A percentile compares a stretch with the other conserved stretches of the same genome.
phyloP scores from a whole-genome alignment of 495 filamentous ascomycete species.

The Neurospora terricola region DNA sequence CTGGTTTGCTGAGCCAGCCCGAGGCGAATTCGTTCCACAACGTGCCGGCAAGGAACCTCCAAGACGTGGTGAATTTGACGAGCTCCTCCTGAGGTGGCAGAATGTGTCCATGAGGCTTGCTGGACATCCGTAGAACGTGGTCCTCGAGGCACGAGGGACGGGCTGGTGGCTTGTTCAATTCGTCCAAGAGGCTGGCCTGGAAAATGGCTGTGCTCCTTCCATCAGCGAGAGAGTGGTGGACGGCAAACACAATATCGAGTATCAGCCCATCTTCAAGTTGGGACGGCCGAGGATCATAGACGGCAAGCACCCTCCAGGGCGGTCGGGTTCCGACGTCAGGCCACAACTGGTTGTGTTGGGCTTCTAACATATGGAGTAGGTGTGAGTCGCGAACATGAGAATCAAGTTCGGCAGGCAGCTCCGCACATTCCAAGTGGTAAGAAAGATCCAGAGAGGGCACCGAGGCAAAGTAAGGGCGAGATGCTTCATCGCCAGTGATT shows the following conservation, averaged over 20 bases:
- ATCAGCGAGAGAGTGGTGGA: conserved; percentile 25
- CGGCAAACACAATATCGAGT: conserved; percentile 23
- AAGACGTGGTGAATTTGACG: conserved; percentile 18
- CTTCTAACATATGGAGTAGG: conserved; percentile 8
- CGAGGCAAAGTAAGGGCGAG: conserved; percentile 20
- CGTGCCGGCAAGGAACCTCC: conserved; percentile 11
- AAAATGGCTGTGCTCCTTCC: conserved; percentile 25
- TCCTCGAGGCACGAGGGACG: conserved; percentile 1
- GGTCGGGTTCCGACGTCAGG: conserved; percentile 13
- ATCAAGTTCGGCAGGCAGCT: neutral
- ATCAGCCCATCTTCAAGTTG: neutral
- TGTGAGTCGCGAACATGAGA: conserved; percentile 6
- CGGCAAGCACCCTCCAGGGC: conserved; percentile 22
- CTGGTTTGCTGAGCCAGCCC: conserved; percentile 4
- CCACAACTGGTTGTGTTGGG: conserved; percentile 18
- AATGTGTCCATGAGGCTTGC: conserved; percentile 2
- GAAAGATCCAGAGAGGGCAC: conserved; percentile 17
- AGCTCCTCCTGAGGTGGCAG: conserved; percentile 17
- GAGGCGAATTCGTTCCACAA: conserved; percentile 16
- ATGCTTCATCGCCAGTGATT: conserved; percentile 17
- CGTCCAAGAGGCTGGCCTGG: conserved; percentile 20
- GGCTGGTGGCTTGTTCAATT: conserved; percentile 8
- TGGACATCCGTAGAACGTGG: conserved; percentile 8
- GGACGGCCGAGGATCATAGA: conserved; percentile 2
- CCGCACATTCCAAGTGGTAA: conserved; percentile 18